Conservation (phyloP, 2,329 filamentous ascomycete species). For the Aspergillus unguis region DNA sequence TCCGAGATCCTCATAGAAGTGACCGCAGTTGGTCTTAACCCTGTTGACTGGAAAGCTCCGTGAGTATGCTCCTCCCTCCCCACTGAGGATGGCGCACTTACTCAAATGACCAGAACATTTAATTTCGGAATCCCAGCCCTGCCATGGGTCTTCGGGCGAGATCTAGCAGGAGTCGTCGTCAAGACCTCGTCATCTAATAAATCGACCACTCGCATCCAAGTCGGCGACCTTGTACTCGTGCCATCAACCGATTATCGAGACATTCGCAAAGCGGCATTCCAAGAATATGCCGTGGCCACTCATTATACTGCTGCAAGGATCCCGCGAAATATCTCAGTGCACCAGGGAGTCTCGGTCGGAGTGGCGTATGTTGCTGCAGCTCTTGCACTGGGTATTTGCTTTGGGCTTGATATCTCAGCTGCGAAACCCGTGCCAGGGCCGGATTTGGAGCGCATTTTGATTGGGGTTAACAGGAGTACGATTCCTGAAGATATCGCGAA, state of each 20-base stretch:
- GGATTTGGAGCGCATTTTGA: background rate
- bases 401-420: background rate
- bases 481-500: background rate
- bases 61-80: conserved; percentile 40
- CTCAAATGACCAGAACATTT: conserved; percentile 53
- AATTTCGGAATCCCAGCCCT: conserved; percentile 66
- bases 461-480: background rate
- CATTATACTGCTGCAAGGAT: conserved; percentile 64
- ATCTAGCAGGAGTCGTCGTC: background rate
- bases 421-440: background rate
- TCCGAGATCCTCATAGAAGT: conserved; percentile 62
- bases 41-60: conserved; percentile 74
- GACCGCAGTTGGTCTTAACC: conserved; percentile 66
- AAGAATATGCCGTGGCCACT: conserved; percentile 64
- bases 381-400: conserved; percentile 54
- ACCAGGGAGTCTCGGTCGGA: conserved; percentile 60
- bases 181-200: conserved; percentile 16
- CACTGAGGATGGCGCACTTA: background rate
- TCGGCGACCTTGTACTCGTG: conserved; percentile 58
- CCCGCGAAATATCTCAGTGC: conserved; percentile 52
- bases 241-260: conserved; percentile 74
- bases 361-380: conserved; percentile 70
- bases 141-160: conserved; percentile 67
- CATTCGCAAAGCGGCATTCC: conserved; percentile 67
- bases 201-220: conserved; percentile 49